Conservation (phyloP, 306 rosid genomes). For the Glycyrrhiza uralensis region DNA sequence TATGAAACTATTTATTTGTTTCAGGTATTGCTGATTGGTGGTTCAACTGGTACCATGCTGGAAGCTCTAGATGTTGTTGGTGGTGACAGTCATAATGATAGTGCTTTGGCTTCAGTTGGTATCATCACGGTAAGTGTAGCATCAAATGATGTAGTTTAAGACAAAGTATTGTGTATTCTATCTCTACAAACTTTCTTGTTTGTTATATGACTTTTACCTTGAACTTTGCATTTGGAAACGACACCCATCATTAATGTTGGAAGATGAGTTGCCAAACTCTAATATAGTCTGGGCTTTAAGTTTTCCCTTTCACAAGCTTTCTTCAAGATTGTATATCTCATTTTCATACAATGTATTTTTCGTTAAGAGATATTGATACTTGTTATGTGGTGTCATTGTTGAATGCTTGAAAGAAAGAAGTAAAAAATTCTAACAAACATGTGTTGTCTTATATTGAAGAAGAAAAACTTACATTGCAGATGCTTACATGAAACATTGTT, state of each 20-base stretch:
- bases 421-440: background rate
- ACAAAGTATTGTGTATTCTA: background rate
- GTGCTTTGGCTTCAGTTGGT: conserved; percentile 51
- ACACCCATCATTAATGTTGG: conserved; percentile 6
- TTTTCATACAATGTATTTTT: background rate
- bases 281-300: background rate
- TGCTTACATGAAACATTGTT: background rate
- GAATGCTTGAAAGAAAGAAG: background rate
- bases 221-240: conserved; percentile 3
- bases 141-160: conserved; percentile 12
- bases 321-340: conserved; percentile 12
- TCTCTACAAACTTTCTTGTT: background rate
- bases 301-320: background rate
- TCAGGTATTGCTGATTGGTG: conserved; percentile 94
- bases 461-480: background rate
- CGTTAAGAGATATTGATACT: conserved; percentile 20
- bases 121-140: conserved; percentile 52
- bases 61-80: conserved; percentile 94
- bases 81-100: conserved; percentile 63
- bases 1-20: conserved; percentile 21
- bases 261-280: conserved; percentile 8
- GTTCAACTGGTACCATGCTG: conserved; percentile 96
- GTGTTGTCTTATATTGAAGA: background rate
- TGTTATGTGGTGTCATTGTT: background rate
- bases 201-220: background rate